A percentile compares a stretch with the other conserved stretches of the same genome.
phyloP scores from a whole-genome alignment of 306 rosid genomes.

The Fragaria nilgerrensis region DNA sequence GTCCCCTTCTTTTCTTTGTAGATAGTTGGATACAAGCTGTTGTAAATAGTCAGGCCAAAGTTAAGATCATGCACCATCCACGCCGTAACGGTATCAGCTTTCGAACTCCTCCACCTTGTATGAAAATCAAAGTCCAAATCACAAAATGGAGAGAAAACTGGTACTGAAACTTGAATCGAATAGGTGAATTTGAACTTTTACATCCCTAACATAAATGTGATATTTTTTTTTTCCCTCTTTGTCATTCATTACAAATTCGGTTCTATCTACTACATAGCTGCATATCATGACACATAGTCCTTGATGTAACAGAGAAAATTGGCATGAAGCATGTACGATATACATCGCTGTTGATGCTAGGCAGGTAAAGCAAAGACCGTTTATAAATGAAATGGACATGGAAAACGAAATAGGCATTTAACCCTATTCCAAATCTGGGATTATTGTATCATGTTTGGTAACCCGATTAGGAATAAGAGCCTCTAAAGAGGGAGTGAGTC shows the following conservation, averaged over 20 bases:
- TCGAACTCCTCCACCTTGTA: not conserved
- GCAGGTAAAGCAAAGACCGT: constrained; percentile 20
- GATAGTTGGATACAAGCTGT: not conserved
- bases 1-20: not conserved
- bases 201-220: not conserved
- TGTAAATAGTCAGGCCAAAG: not conserved
- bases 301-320: constrained; percentile 26
- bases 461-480: constrained; percentile 12
- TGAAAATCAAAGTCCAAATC: not conserved
- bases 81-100: not conserved
- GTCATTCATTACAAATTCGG: not conserved
- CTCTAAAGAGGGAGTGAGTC: not conserved
- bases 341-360: constrained; percentile 11
- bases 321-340: not conserved
- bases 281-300: constrained; percentile 7
- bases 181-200: not conserved
- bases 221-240: not conserved
- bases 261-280: not conserved
- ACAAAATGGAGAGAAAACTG: not conserved
- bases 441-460: constrained; percentile 14
- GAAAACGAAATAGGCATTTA: constrained; percentile 13
- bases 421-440: constrained; percentile 27
- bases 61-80: not conserved
- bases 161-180: not conserved
- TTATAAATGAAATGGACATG: constrained; percentile 25